A percentile compares a stretch with the other conserved stretches of the same genome.
Evolutionary conservation across 2,329 filamentous ascomycete genomes (phyloP).

Genomic region (Xylariales sp.): DNA sequence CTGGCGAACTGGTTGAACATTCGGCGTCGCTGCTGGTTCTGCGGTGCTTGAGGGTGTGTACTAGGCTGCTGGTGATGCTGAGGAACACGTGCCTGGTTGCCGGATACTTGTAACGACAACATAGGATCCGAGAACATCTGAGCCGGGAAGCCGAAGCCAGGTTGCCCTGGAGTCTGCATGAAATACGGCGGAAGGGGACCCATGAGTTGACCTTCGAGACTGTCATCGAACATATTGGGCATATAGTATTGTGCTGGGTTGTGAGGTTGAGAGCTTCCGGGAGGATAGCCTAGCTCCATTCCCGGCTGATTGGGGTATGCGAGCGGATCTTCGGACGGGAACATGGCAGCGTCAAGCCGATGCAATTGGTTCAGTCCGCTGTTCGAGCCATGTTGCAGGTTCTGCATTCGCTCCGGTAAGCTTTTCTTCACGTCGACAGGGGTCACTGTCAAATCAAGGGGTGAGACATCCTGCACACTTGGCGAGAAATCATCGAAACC

Average conservation of each 20-base stretch:
- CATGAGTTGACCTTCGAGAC: conserved; percentile 69
- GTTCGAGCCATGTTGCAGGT: conserved; percentile 16
- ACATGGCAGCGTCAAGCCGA: conserved; percentile 75
- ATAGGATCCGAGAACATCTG: conserved; percentile 43
- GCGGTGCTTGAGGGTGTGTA: conserved; percentile 5
- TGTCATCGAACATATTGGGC: conserved; percentile 48
- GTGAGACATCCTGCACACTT: conserved; percentile 7
- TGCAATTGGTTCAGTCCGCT: conserved; percentile 47
- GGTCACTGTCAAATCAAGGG: conserved; percentile 9
- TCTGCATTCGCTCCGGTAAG: too few species aligned
- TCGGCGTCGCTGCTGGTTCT: conserved; percentile 26
- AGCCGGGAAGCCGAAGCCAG: conserved; percentile 36
- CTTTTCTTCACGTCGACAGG: too few species aligned
- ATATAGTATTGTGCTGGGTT: conserved; percentile 45
- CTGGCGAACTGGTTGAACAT: conserved; percentile 36
- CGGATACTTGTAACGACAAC: conserved; percentile 33
- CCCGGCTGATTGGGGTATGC: conserved; percentile 74
- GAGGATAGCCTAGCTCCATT: conserved; percentile 58
- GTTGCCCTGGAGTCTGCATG: conserved; percentile 46
- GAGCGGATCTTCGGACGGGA: conserved; percentile 72
- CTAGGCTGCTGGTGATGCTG: conserved; percentile 20
- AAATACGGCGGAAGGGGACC: conserved; percentile 68
- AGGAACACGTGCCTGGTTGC: conserved; percentile 25
- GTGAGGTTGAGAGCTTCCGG: conserved; percentile 26
- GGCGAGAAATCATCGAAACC: conserved; percentile 16